Base-by-base conservation (phyloP, 2,329 filamentous ascomycete species). In the Cladophialophora exuberans region DNA sequence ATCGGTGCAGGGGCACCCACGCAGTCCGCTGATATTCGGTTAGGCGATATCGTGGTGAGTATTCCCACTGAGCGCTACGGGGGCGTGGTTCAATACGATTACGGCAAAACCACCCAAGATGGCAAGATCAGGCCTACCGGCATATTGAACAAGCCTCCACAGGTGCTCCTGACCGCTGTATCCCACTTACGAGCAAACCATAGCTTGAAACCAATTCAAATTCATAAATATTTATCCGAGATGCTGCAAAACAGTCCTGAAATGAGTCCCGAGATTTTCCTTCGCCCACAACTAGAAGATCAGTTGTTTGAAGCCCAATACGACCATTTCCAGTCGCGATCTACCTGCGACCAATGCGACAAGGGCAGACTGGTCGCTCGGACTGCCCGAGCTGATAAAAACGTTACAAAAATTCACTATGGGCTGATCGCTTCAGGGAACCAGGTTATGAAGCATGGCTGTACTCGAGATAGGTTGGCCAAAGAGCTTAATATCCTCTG, bases 41-140 rank as follows among this genome's bases (percentile, higher is more conserved):
- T 68, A 4, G 65, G 66, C 7, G 63, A 66, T 59, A 57, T 67
- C 9, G 66, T 67, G 10, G 64, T 67, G 4, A 65, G 66, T 42
- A 42, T 60, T 28, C 65, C 65, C 17, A 50, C 48, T 28, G 59
- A 57, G 2, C 44, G 42, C 30, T 61, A 54, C 41, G 56, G 56
- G 2, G 65, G 65, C 6, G 65, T 66, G 26, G 49, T 64, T 15
- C 62, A 64, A 51, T 64, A 63, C 47, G 60, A 63, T 28, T 54
- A 56, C 17, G 53, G 58, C 9, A 62, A 63, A 44, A 38, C 53
- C 1, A 7, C 64, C 1, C 45, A 17, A 7, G 54, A 62, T 22
- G 65, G 64, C n/a, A n/a, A n/a, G 33, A 59, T 68, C 2, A 33
- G 60, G 17, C 57, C 39, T 3, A 69, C 57, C 4, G 63, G 64